phyloP scores from a whole-genome alignment of 2,329 filamentous ascomycete species.

The Cercospora sp. region DNA sequence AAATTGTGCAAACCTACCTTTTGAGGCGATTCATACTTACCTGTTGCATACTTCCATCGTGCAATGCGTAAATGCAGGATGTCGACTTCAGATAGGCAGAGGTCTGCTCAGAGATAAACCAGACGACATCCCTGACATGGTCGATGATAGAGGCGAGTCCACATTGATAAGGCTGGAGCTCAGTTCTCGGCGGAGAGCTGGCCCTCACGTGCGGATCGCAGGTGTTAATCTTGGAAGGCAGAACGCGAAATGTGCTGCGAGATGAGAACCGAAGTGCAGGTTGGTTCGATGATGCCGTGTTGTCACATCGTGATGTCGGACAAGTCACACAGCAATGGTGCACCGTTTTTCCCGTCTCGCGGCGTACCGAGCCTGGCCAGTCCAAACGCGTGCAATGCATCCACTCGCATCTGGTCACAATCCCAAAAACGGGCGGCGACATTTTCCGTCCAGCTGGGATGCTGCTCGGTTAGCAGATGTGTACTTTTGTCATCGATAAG shows the following conservation, averaged over 20 bases:
- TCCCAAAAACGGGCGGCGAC: background rate
- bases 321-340: background rate
- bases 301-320: background rate
- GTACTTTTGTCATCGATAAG: background rate
- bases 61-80: background rate
- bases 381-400: background rate
- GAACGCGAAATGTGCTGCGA: background rate
- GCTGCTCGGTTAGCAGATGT: background rate
- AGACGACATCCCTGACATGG: background rate
- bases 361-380: background rate
- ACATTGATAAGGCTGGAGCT: constrained; percentile 11
- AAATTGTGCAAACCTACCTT: background rate
- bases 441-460: background rate
- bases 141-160: constrained; percentile 10
- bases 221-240: background rate
- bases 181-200: background rate
- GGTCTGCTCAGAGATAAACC: constrained; percentile 9
- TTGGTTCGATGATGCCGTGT: background rate
- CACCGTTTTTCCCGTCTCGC: background rate
- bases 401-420: background rate
- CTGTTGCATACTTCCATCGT: background rate
- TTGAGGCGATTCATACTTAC: background rate
- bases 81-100: constrained; percentile 17
- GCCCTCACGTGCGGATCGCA: background rate
- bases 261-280: background rate